Base-by-base conservation (phyloP, 2,329 filamentous ascomycete species). In the Ophiosphaerella korrae region DNA sequence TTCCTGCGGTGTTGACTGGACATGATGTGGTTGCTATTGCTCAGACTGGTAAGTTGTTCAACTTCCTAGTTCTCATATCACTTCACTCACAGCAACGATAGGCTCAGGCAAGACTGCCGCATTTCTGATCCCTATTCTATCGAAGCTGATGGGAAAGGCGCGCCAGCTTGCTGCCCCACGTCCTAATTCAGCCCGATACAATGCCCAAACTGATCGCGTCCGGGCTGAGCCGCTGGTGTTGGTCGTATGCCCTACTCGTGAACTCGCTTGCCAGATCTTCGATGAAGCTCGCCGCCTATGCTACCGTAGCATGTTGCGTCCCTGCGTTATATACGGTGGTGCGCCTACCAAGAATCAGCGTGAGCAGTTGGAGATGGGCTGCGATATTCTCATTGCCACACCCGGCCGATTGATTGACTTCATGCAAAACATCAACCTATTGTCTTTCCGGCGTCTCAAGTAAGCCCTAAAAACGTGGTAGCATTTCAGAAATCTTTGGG, bases 91-190 rank as follows among this genome's bases (percentile, higher is more conserved):
- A 48, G 34, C 26, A 1, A 14, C 2, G n/a, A 7, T 16, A 97
- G 93, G 94, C 16, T 97, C 93, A 23, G 94, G 94, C 45, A 99
- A 99, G 80, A 99, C 94, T 0, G 93, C 89, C 0, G 92, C 94
- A 0, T 99, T 94, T 68, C 76, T 99, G 4, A 85, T 97, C 48
- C 94, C 94, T 0, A 89, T 96, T 52, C 68, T 97, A 44, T 96
- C 92, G 53, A 88, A 89, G 72, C 77, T 99, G 18, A 97, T 97
- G 91, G 94, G 94, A 23, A 97, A 97, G 77, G 91, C 89, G 5
- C 94, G 92, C 77, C 92, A 92, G 75, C 78, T 97, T 6, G 87
- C 88, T 1, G 92, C 90, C 5, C 82, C 85, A 38, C 88, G 92
- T 4, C 91, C 92, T 0, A 86, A 88, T 55, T 79, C 84, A 0